Conservation (phyloP, 768 basidiomycete species). For the Tulasnella sp. region DNA sequence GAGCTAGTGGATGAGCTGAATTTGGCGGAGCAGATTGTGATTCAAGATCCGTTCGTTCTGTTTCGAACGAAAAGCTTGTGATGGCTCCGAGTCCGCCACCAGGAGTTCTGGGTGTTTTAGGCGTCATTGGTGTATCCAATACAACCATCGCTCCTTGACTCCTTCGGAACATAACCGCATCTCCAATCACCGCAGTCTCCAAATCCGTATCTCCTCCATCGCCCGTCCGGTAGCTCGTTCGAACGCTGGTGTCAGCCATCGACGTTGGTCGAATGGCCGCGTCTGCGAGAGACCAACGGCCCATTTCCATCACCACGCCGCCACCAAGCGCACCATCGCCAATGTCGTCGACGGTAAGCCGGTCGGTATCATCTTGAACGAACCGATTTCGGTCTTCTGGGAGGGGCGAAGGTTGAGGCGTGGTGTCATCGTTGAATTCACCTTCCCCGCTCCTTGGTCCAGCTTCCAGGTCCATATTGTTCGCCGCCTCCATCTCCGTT, state of each 20-base stretch:
- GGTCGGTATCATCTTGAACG: slow-evolving; percentile 10
- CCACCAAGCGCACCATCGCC: slow-evolving; percentile 30
- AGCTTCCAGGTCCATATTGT: slow-evolving; percentile 33
- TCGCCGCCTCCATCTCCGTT: slow-evolving; percentile 40
- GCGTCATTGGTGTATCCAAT: not conserved
- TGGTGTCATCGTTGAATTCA: slow-evolving; percentile 24
- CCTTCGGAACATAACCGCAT: slow-evolving; percentile 22
- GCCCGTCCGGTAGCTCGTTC: slow-evolving; percentile 16
- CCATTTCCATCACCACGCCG: slow-evolving; percentile 34
- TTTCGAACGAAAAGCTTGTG: not conserved
- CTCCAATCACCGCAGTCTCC: not conserved
- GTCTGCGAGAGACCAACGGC: slow-evolving; percentile 18
- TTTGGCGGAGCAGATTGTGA: not conserved
- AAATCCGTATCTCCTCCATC: slow-evolving; percentile 16
- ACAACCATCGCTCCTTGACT: not conserved
- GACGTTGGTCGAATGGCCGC: not conserved
- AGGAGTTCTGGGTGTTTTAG: not conserved
- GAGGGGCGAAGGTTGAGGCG: not conserved
- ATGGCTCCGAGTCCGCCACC: not conserved
- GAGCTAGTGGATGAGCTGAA: slow-evolving; percentile 10
- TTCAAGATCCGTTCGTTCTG: not conserved
- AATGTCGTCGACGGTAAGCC: slow-evolving; percentile 18
- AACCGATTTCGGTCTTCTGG: slow-evolving; percentile 27
- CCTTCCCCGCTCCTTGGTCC: slow-evolving; percentile 17
- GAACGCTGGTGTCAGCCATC: slow-evolving; percentile 14